Evolutionary conservation across 345 rosid species (phyloP).

Genomic region (Mangifera indica): DNA sequence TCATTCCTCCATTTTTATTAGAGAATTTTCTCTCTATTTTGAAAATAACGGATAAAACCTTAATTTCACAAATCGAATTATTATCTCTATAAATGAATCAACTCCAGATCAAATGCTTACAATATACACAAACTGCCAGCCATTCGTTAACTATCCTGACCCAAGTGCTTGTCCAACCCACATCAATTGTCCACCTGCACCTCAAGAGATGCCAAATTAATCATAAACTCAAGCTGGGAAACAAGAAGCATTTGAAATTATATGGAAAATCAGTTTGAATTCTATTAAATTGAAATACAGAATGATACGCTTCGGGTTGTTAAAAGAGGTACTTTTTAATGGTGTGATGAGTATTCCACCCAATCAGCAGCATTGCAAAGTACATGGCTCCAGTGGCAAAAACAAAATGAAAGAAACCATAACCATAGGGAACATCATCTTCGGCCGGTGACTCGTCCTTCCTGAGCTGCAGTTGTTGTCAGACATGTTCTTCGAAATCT

Average conservation of each 20-base stretch:
- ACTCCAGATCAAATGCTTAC: slow-evolving; percentile 44
- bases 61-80: too few relatives aligned
- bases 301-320: neutral
- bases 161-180: slow-evolving; percentile 99
- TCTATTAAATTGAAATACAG: neutral
- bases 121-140: slow-evolving; percentile 86
- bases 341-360: slow-evolving; percentile 90
- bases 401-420: slow-evolving; percentile 96
- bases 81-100: too few relatives aligned
- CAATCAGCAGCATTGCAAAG: slow-evolving; percentile 85
- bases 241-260: neutral
- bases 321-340: slow-evolving; percentile 57
- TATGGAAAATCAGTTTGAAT: neutral
- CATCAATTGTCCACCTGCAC: slow-evolving; percentile 94
- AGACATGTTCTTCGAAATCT: slow-evolving; percentile 11
- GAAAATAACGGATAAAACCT: too few relatives aligned
- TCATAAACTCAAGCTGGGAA: neutral
- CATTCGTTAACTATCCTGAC: slow-evolving; percentile 88
- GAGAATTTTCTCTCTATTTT: too few relatives aligned
- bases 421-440: slow-evolving; percentile 82
- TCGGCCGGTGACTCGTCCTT: slow-evolving; percentile 48
- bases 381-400: slow-evolving; percentile 98
- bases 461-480: slow-evolving; percentile 45
- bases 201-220: neutral
- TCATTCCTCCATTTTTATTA: too few relatives aligned